Conservation (phyloP, 2,329 filamentous ascomycete species). For the Cladophialophora chaetospira region DNA sequence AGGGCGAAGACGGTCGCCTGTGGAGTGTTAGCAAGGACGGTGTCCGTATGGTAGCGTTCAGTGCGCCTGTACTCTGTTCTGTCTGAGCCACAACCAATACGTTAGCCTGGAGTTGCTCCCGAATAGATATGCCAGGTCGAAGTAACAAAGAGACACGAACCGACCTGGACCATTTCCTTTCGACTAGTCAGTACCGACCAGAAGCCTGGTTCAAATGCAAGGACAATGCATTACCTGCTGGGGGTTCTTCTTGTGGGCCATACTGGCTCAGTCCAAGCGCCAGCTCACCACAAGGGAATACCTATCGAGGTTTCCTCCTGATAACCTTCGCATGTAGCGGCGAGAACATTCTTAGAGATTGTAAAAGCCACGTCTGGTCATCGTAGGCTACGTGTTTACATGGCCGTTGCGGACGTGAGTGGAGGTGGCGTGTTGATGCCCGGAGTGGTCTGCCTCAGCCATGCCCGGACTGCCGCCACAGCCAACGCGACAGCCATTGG, state of each 20-base stretch:
- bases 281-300: conserved; percentile 1
- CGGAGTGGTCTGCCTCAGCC: background rate
- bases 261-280: conserved; percentile 21
- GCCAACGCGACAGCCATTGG: no score
- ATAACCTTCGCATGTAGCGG: conserved; percentile 25
- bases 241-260: conserved; percentile 66
- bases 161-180: conserved; percentile 99
- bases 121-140: background rate
- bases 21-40: conserved; percentile 31
- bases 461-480: background rate
- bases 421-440: background rate
- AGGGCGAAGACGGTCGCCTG: conserved; percentile 78
- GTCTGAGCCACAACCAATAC: conserved; percentile 34
- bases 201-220: background rate
- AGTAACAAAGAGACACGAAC: conserved; percentile 61
- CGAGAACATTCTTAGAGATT: conserved; percentile 27
- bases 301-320: conserved; percentile 25
- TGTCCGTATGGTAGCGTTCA: conserved; percentile 1
- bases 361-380: background rate
- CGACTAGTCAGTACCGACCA: conserved; percentile 9
- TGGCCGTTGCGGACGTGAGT: background rate
- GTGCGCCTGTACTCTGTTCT: conserved; percentile 42
- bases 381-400: conserved; percentile 5
- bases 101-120: conserved; percentile 15
- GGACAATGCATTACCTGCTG: conserved; percentile 68